phyloP scores from a whole-genome alignment of 306 rosid species.

The Benincasa hispida region DNA sequence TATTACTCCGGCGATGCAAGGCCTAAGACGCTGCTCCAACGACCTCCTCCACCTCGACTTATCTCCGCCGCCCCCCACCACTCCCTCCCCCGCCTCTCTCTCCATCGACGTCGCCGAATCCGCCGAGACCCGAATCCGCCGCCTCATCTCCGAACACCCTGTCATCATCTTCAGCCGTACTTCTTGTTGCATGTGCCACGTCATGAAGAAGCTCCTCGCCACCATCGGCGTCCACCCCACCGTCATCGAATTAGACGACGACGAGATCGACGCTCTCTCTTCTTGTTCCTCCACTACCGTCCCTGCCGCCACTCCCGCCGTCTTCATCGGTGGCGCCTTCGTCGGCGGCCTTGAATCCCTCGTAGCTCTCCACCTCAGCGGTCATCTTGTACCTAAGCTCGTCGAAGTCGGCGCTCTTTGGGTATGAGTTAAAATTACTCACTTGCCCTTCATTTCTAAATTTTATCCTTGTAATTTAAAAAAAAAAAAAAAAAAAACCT shows the following conservation, averaged over 20 bases:
- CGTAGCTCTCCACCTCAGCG: slow-evolving; percentile 89
- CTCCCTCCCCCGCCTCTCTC: slow-evolving; percentile 29
- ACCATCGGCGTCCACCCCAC: slow-evolving; percentile 86
- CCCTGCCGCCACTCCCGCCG: slow-evolving; percentile 25
- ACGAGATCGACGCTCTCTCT: slow-evolving; percentile 72
- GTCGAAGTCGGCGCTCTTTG: slow-evolving; percentile 82
- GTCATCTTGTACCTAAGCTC: slow-evolving; percentile 85
- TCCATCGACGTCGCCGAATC: slow-evolving; percentile 87
- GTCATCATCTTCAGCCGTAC: slow-evolving; percentile 81
- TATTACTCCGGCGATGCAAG: slow-evolving; percentile 45
- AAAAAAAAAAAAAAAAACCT: not conserved
- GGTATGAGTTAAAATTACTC: slow-evolving; percentile 19
- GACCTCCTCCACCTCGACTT: slow-evolving; percentile 58
- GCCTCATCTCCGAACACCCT: slow-evolving; percentile 88
- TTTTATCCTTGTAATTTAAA: not conserved
- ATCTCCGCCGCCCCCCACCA: not conserved
- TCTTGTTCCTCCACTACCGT: not conserved
- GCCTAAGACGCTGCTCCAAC: slow-evolving; percentile 50
- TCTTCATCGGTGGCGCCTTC: slow-evolving; percentile 71
- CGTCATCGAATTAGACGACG: slow-evolving; percentile 85
- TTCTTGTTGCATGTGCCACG: slow-evolving; percentile 99
- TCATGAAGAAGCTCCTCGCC: slow-evolving; percentile 92
- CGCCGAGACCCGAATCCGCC: slow-evolving; percentile 57
- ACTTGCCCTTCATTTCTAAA: not conserved
- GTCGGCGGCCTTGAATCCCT: slow-evolving; percentile 88